Conservation (phyloP, 352 stramenopile genomes). For the Phytophthora quininea region DNA sequence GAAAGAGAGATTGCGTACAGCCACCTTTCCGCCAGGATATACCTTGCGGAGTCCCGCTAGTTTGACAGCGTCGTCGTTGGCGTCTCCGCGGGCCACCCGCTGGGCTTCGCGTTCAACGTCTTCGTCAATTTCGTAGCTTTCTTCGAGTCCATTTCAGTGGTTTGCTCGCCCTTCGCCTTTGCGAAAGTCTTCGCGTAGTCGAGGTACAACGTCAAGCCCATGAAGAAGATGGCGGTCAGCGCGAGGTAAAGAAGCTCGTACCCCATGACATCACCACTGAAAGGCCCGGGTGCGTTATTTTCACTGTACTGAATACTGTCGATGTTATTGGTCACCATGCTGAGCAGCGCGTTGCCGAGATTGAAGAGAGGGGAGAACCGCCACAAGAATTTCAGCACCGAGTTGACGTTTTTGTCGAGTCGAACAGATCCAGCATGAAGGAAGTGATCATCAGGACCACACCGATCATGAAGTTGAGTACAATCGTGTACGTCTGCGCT, state of each 20-base stretch:
- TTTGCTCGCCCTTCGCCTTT: conserved; percentile 47
- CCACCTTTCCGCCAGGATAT: conserved; percentile 78
- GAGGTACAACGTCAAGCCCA: conserved; percentile 44
- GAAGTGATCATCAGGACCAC: conserved; percentile 61
- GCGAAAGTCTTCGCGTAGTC: conserved; percentile 67
- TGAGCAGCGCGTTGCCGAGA: conserved; percentile 41
- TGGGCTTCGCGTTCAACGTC: conserved; percentile 45
- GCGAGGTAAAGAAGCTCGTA: conserved; percentile 57
- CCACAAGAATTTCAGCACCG: conserved; percentile 67
- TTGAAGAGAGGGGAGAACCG: conserved; percentile 62
- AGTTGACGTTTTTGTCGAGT: conserved; percentile 46
- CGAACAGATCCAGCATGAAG: conserved; percentile 48
- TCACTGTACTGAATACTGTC: conserved; percentile 12
- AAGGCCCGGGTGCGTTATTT: conserved; percentile 27
- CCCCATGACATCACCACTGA: conserved; percentile 53
- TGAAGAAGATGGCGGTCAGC: conserved; percentile 42
- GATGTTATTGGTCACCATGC: conserved; percentile 23
- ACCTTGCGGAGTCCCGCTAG: conserved; percentile 72
- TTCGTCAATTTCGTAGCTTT: conserved; percentile 49
- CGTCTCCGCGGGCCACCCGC: conserved; percentile 32
- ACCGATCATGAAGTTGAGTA: conserved; percentile 67
- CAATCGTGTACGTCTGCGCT: conserved; percentile 63
- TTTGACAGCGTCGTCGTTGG: conserved; percentile 44
- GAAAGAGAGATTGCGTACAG: conserved; percentile 73
- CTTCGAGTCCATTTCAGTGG: conserved; percentile 37